Conservation (phyloP, 2,329 filamentous ascomycete genomes). For the Exutisphaerella laricina region DNA sequence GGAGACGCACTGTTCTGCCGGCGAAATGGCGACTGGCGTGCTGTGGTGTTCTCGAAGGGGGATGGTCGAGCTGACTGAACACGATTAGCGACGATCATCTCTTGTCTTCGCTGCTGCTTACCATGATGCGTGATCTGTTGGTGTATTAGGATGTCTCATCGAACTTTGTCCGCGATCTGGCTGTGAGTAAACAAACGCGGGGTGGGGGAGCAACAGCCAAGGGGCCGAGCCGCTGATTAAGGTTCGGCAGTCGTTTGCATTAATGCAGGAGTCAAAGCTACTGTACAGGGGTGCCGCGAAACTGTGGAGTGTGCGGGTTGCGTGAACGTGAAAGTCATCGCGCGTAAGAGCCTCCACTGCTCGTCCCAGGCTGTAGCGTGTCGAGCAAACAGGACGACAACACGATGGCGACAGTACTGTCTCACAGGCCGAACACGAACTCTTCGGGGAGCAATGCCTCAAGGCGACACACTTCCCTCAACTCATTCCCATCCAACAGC, state of each 20-base stretch:
- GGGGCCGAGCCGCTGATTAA: too few species aligned
- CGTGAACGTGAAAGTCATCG: too few species aligned
- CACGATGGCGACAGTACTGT: constrained; percentile 30
- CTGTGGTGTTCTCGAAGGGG: constrained; percentile 17
- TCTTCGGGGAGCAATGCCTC: constrained; percentile 21
- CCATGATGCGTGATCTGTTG: constrained; percentile 7
- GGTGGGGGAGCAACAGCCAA: too few species aligned
- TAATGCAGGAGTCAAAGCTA: too few species aligned
- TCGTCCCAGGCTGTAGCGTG: too few species aligned
- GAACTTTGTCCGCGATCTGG: background rate
- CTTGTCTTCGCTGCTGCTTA: background rate
- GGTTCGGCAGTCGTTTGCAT: too few species aligned
- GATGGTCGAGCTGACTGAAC: constrained; percentile 6
- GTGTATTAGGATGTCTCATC: background rate
- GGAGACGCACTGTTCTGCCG: constrained; percentile 31
- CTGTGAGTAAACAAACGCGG: constrained; percentile 1
- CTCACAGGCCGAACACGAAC: constrained; percentile 28
- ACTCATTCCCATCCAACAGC: constrained; percentile 38
- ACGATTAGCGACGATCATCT: background rate
- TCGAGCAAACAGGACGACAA: too few species aligned
- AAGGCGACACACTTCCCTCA: constrained; percentile 37
- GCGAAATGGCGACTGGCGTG: constrained; percentile 32
- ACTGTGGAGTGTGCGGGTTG: too few species aligned
- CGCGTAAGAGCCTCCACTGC: too few species aligned
- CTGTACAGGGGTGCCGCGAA: too few species aligned